Base-by-base conservation (phyloP, 495 filamentous ascomycete species). In the Pseudevernia furfuracea region DNA sequence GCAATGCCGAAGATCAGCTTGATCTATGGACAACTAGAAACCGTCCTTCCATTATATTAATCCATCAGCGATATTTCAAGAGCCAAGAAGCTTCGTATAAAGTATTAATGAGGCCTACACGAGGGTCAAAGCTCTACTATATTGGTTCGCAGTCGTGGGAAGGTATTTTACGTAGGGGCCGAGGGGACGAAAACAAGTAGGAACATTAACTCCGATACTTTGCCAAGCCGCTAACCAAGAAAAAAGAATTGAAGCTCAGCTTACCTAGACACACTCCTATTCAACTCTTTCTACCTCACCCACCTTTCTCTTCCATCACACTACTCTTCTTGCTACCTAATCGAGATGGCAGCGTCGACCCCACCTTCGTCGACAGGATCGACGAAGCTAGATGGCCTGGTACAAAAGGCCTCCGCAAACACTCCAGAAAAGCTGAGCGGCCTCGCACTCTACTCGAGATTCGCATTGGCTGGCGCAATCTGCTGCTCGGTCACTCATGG, bases 401-500 rank as follows among this genome's bases (percentile, higher is more conserved):
- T 72, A 62, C 69, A 72, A 37, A 70, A 69, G 23, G 62, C 71
- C 19, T 61, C 60, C 49, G 74, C 77, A 55, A 68, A 74, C 56
- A 74, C 82, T 73, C 73, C 83, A 67, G 37, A 77, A 69, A 75
- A 76, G 64, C 72, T 79, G 62, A 78, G 71, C 62, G 85, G 83
- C 52, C 63, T 83, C 66, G 74, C 73, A 58, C 83, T 90, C 62
- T 90, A 91, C 80, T 85, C 87, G 66, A 79, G 90, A 74, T 96
- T 96, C 81, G 91, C 92, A 75, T 88, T 96, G 72, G 91, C 92
- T 67, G 92, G 91, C 76, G 92, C 91, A 69, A 80, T 95, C 79
- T 96, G 92, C 86, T 96, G 92, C 77, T 90, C 89, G 72, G 81
- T 96, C 79, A 96, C 92, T 70, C 92, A 96, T 82, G 92, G 92